These are phyloP conservation scores for Aegilops speltoides DNA, from an alignment of 176 grass and related monocot genomes.

Conservation along the genomic window DNA sequence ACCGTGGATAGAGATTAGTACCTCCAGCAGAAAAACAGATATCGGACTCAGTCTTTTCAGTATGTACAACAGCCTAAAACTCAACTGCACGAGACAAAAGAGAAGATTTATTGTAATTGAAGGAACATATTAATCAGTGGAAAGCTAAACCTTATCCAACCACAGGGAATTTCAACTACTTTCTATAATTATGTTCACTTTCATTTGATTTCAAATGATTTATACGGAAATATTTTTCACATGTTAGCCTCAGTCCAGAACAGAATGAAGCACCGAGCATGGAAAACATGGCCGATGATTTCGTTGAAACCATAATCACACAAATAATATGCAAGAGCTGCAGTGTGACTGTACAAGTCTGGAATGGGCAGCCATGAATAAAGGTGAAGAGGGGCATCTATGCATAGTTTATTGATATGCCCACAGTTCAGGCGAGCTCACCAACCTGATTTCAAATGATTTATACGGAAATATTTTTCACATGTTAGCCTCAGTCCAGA, in stretches of 20 bases:
- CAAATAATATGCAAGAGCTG: background rate
- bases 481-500: slow-evolving; percentile 15
- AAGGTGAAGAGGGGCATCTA: background rate
- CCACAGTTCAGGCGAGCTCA: slow-evolving; percentile 16
- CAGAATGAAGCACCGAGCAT: background rate
- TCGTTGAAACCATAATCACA: slow-evolving; percentile 29
- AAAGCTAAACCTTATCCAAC: slow-evolving; percentile 3
- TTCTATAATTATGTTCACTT: slow-evolving; percentile 7
- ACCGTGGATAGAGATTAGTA: slow-evolving; percentile 40
- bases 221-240: background rate
- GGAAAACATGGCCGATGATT: background rate
- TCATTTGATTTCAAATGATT: background rate
- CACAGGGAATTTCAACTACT: slow-evolving; percentile 1
- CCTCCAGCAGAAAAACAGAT: slow-evolving; percentile 74
- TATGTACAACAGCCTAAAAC: slow-evolving; percentile 89
- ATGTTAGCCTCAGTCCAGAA: slow-evolving; percentile 20
- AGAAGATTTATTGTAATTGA: background rate
- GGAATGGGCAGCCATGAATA: background rate
- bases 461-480: background rate
- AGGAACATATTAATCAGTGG: slow-evolving; percentile 16
- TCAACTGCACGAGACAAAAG: slow-evolving; percentile 66
- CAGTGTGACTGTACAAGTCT: background rate
- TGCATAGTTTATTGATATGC: slow-evolving; percentile 13
- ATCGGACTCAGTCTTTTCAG: slow-evolving; percentile 79
- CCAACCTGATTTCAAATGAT: background rate